Base-by-base conservation (phyloP, 164 flowering plant genomes). In the Aristolochia contorta region DNA sequence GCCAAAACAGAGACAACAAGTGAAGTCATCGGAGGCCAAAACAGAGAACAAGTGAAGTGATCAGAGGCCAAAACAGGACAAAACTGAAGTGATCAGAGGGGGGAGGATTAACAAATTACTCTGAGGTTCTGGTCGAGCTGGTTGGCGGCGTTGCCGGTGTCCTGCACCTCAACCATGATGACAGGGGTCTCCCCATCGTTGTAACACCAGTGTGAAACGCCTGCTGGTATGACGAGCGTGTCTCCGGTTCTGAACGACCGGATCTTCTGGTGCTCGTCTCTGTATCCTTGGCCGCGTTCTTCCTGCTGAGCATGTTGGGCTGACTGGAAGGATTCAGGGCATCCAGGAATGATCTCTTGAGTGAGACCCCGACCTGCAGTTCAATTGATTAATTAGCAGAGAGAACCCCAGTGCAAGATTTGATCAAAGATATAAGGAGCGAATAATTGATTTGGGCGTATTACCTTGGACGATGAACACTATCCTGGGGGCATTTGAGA, bases 231-330 rank as follows among this genome's bases (percentile, higher is more conserved):
- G 16, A 79, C 81, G 2, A 87, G 12, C 49, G 81, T 51, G 57
- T 87, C 89, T 5, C 93, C 93, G 27, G 72, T 37, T 14, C 61
- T 18, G 16, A 67, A 23, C 2, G 51, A 22, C 12, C 75, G 76
- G 14, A 84, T 65, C 75, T 82, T 85, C 73, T 84, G 94, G 79
- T 87, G 86, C 49, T 56, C 67, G 51, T 84, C 93, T 27, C 67
- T 19, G 22, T 16, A 37, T 8, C 58, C 60, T 51, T 27, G 30
- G 9, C 50, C 50, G 14, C 20, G 47, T 47, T 58, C 46, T 25
- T 37, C 41, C 10, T 22, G 32, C 18, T 20, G 41, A 13, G 21
- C 22, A 18, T 8, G 13, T 6, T 54, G 19, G 3, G 16, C 58
- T 4, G 80, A 67, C 25, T 75, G 70, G 65, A 22, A 78, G 6